Percentiles rank a stretch among this genome's conserved stretches.
phyloP scores from a whole-genome alignment of 345 rosid genomes.

The Euphorbia peplus region DNA sequence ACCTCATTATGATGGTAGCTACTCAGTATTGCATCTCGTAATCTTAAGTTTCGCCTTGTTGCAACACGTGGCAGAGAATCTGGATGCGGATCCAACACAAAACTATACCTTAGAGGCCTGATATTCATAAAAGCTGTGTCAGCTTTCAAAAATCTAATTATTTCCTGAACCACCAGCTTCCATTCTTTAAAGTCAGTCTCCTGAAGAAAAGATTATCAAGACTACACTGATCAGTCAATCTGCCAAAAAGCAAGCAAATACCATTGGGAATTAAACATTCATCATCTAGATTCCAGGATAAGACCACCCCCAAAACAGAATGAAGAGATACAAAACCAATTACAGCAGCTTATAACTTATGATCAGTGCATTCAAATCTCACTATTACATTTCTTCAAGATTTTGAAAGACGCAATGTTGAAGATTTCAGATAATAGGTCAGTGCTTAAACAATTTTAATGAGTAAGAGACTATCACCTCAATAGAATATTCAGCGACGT shows the following conservation, averaged over 20 bases:
- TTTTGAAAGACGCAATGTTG: background rate
- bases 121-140: conserved; percentile 92
- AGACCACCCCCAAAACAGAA: background rate
- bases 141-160: conserved; percentile 88
- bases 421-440: background rate
- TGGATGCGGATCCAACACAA: conserved; percentile 68
- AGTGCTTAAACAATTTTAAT: background rate
- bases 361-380: background rate
- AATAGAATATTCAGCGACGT: background rate
- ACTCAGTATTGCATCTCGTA: conserved; percentile 84
- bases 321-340: background rate
- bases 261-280: conserved; percentile 8
- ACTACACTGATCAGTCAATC: conserved; percentile 22
- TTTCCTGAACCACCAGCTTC: conserved; percentile 96
- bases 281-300: conserved; percentile 1
- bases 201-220: conserved; percentile 48
- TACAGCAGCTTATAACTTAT: background rate
- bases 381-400: background rate
- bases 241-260: conserved; percentile 10
- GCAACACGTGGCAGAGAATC: conserved; percentile 58
- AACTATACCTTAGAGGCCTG: conserved; percentile 90
- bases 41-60: conserved; percentile 56
- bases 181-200: conserved; percentile 94
- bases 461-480: background rate
- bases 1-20: conserved; percentile 92